Evolutionary conservation across 2,329 filamentous ascomycete species (phyloP), one percentile per base, ranked within the genome.

Genomic region (Lasiodiplodia sp.): DNA sequence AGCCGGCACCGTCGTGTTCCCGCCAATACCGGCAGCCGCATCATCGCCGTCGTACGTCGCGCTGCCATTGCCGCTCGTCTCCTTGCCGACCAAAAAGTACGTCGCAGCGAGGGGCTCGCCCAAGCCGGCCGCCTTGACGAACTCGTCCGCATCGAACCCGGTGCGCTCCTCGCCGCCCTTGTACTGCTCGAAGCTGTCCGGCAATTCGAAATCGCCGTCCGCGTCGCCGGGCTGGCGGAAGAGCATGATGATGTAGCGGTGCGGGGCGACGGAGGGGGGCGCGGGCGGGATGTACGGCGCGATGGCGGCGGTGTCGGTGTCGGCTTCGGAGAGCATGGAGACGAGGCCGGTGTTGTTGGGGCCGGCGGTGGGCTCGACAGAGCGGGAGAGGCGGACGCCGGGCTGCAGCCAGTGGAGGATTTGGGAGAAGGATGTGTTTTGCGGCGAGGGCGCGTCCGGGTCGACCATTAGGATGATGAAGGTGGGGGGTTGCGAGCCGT

Each of bases 321-420:
- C 64, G 51, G 21, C 8, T 6, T 44, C 53, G 14, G 52, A 68
- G 2, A 67, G 68, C 51, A 69, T 47, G 2, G 68, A 34, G 14
- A 67, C 31, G 14, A 23, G 11, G 6, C 4, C 28, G 28, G 49
- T 40, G 51, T 49, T 65, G 62, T 55, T 25, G 14, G 38, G 37
- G 18, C 18, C 16, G 1, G 66, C 16, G 2, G 28, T 16, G 11
- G 53, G 23, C 51, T 60, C 67, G 60, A 38, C 37, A 34, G 18
- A 40, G 52, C 66, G 66, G 6, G 53, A 60, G 25, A 69, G 62
- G 11, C 57, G 47, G 5, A 63, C 51, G 47, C 62, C 55, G 0
- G 67, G 53, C 34, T 69, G 66, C 25, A 70, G 37, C 69, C 69
- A 70, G 66, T 70, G 69, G 37, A 70, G 69, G 58, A 70, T 66